phyloP scores from a whole-genome alignment of 2,329 filamentous ascomycete genomes.

The Epichloe brachyelytri region DNA sequence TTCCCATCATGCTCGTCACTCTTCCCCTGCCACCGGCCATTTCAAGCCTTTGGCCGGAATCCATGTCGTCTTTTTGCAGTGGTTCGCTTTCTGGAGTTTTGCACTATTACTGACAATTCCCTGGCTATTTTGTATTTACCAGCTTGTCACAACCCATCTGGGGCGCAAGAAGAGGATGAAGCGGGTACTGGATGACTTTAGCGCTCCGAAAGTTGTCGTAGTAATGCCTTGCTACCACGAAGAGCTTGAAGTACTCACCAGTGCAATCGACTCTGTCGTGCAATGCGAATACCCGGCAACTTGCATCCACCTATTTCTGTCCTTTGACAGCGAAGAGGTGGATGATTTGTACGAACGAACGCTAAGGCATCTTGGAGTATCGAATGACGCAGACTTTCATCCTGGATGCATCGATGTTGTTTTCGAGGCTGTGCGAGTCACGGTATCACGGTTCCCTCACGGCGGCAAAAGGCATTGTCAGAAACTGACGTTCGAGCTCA shows the following conservation, averaged over 20 bases:
- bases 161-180: constrained; percentile 74
- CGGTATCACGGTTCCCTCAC: constrained; percentile 82
- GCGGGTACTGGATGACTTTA: constrained; percentile 68
- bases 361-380: constrained; percentile 72
- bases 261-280: constrained; percentile 81
- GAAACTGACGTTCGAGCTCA: constrained; percentile 83
- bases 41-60: constrained; percentile 55
- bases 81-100: constrained; percentile 94
- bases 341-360: constrained; percentile 83
- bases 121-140: constrained; percentile 87
- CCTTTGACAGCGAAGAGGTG: constrained; percentile 82
- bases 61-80: constrained; percentile 63
- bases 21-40: constrained; percentile 67
- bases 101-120: constrained; percentile 73
- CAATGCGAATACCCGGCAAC: constrained; percentile 87
- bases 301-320: constrained; percentile 89
- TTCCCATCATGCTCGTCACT: constrained; percentile 90
- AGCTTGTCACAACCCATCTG: constrained; percentile 76
- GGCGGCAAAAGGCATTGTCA: constrained; percentile 91
- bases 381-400: constrained; percentile 61
- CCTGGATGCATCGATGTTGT: constrained; percentile 83
- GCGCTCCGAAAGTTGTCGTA: constrained; percentile 86
- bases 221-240: constrained; percentile 98
- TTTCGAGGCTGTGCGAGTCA: constrained; percentile 73
- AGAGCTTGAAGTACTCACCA: constrained; percentile 68